Base-by-base conservation (phyloP, 2,329 filamentous ascomycete species). In the Arthrobotrys iridis region DNA sequence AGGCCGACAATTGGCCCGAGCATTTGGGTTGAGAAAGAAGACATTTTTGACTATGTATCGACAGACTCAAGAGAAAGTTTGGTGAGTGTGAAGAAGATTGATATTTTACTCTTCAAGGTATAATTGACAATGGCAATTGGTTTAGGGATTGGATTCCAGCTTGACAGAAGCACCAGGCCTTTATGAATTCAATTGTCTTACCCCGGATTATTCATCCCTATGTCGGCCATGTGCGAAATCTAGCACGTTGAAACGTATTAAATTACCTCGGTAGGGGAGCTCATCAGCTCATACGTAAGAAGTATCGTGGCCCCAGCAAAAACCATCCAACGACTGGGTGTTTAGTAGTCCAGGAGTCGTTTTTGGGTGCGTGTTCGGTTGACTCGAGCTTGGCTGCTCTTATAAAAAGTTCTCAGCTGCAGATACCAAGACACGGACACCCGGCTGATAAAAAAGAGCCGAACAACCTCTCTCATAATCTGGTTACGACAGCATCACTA, bases 1-100 rank as follows among this genome's bases (percentile, higher is more conserved):
- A 83, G 81, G 72, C 79, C 81, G 43, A 82, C 76, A 30, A 81
- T 68, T 41, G 80, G 80, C 7, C 72, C 78, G 18, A 81, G 77
- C 33, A 81, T 60, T 55, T 70, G 65, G 7, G 55, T 55, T 13
- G 65, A 30, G 55, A 37, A 50, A 7, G 37, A 33, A 46, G 59
- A 41, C 35, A 50, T 50, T 37, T n/a, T 55, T 18, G 20, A 41
- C 22, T 26, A 48, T 18, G 4, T 20, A 10, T 18, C 24, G 15
- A 52, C 8, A 28, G 50, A 13, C 33, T 37, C 13, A 57, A 57
- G 8, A 11, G 24, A 8, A 15, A 11, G 10, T 50, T 33, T 33
- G 24, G 22, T 18, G 18, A 28, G 4, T 22, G 22, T 41, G 18
- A 26, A 8, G 15, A 11, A 22, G 15, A 60, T 28, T 30, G 41